phyloP scores from a whole-genome alignment of 345 rosid species.

The Eucalyptus curtisii region DNA sequence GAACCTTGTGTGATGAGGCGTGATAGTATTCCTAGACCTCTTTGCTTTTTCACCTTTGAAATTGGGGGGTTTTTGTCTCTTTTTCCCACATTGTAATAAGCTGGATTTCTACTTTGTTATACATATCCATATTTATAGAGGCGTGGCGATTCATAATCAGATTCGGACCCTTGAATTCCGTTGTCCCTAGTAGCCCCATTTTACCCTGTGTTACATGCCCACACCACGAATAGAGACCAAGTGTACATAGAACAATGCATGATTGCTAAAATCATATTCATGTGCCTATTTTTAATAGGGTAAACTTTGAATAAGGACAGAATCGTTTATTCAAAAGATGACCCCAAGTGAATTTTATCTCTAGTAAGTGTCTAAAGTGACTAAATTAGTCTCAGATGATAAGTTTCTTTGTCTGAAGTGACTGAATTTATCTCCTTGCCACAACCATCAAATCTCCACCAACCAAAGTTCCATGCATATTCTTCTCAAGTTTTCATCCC shows the following conservation, averaged over 20 bases:
- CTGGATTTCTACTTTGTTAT: background rate
- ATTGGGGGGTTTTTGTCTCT: background rate
- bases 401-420: background rate
- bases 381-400: background rate
- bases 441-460: background rate
- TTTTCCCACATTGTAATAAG: background rate
- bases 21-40: background rate
- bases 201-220: no score
- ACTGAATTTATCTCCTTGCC: background rate
- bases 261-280: background rate
- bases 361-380: no score
- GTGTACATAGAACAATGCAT: background rate
- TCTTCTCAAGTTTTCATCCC: background rate
- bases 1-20: conserved; percentile 64
- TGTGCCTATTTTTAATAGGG: no score
- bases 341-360: background rate
- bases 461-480: background rate
- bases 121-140: background rate
- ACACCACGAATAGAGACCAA: background rate
- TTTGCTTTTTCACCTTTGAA: background rate
- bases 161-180: background rate
- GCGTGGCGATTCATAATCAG: background rate
- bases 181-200: background rate
- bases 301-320: background rate
- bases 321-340: background rate